Percentiles rank a stretch among this genome's conserved stretches.
These are phyloP conservation scores for Leucaena leucocephala DNA, from an alignment of 306 rosid genomes.

Conservation along the genomic window DNA sequence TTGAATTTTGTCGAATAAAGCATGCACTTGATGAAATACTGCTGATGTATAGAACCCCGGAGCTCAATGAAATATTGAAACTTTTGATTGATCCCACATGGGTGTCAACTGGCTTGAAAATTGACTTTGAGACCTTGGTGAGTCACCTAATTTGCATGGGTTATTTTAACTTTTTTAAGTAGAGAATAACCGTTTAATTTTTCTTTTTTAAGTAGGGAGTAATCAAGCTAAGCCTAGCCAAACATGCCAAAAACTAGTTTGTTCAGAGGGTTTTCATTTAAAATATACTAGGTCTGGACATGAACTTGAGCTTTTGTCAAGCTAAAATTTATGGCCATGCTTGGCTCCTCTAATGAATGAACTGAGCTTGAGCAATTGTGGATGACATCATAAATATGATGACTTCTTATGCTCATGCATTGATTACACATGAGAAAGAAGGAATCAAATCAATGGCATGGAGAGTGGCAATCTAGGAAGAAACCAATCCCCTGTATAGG, in stretches of 20 bases:
- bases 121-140: constrained; percentile 77
- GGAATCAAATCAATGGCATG: not conserved
- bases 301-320: not conserved
- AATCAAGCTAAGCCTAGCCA: not conserved
- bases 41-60: constrained; percentile 64
- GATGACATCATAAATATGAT: not conserved
- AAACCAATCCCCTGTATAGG: not conserved
- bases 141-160: constrained; percentile 41
- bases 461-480: not conserved
- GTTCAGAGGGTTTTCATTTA: not conserved
- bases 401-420: not conserved
- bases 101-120: constrained; percentile 88
- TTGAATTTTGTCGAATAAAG: constrained; percentile 91
- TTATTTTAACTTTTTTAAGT: not conserved
- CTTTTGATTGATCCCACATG: constrained; percentile 86
- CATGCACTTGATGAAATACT: constrained; percentile 83
- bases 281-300: not conserved
- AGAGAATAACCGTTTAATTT: not conserved
- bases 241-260: not conserved
- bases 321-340: not conserved
- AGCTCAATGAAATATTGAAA: constrained; percentile 72
- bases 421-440: not conserved
- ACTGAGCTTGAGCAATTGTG: not conserved
- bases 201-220: not conserved
- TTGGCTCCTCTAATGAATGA: not conserved